Evolutionary conservation across 805 yeast species (phyloP).

Genomic region (Suhomyces sp.): DNA sequence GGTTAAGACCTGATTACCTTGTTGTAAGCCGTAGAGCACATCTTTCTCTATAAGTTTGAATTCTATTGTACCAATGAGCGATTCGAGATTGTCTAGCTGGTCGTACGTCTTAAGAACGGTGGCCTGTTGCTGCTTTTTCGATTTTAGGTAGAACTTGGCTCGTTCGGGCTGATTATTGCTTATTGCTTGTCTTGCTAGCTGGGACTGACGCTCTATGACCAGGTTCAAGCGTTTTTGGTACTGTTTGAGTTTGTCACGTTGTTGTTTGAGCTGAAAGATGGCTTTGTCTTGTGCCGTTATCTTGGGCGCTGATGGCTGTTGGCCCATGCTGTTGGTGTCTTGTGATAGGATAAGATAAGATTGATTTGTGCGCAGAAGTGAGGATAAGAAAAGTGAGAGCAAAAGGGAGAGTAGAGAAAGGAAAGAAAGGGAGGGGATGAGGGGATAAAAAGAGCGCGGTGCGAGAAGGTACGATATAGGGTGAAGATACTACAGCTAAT

Average conservation of each 20-base stretch:
- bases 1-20: constrained; percentile 75
- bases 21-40: constrained; percentile 72
- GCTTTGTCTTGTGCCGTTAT: constrained; percentile 86
- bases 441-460: neutral
- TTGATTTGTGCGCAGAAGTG: neutral
- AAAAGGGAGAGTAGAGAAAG: neutral
- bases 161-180: constrained; percentile 50
- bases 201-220: constrained; percentile 59
- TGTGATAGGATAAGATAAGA: neutral
- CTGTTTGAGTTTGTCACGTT: constrained; percentile 78
- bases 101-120: constrained; percentile 66
- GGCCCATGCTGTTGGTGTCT: constrained; percentile 31
- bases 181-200: constrained; percentile 56
- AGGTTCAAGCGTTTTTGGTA: constrained; percentile 59
- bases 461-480: too few relatives aligned
- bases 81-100: constrained; percentile 78
- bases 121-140: constrained; percentile 78
- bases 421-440: neutral
- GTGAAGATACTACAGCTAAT: too few relatives aligned
- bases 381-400: neutral
- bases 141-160: constrained; percentile 68
- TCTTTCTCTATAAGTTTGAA: constrained; percentile 87
- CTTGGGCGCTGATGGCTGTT: constrained; percentile 49
- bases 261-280: constrained; percentile 78
- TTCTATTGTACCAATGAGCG: constrained; percentile 76